Evolutionary conservation across 1,284 basidiomycete species (phyloP), one percentile per base, ranked within the genome.

Genomic region (Tilletia walkeri): DNA sequence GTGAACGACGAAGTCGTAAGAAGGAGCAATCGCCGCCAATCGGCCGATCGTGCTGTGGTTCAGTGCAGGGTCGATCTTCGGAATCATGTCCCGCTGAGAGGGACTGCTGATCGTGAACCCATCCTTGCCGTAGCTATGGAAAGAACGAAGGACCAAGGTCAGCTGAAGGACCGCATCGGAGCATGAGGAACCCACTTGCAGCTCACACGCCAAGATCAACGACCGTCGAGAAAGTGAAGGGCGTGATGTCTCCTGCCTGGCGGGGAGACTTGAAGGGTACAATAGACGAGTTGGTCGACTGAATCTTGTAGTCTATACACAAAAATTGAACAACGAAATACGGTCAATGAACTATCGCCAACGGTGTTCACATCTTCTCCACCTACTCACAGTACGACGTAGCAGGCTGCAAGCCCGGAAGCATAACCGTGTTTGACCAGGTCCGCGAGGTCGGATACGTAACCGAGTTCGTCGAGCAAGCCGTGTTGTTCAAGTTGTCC

Each of bases 361-460:
- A 30, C 24, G 24, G 24, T 2, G 2, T 30, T 30, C 24, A 30
- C 24, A 30, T 30, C 24, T 30, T 30, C 24, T 30, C 24, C 24
- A 30, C 12, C n/a, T 6, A 56, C 54, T 56, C 54, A 63, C 59
- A 79, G 70, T 79, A 79, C n/a, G 54, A 74, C 3, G 76, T 79
- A 16, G 61, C 67, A 14, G 78, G 73, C 16, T 66, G 6, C 34
- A 79, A 72, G 49, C 67, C 56, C 65, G 50, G 30, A 12, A 79
- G 67, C 5, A 68, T 38, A 54, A 79, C 78, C 20, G 71, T 70
- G 67, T 79, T 75, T 66, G 73, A 71, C 69, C 70, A 79, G 5
- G 78, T 79, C 24, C 76, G 69, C 5, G 75, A 77, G 61, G 78
- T 76, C 2, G 73, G 66, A 66, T 79, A 79, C 48, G 78, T 79